Conservation (phyloP, 202 grass and related monocot genomes). For the Bolboschoenoplectus hybrid region DNA sequence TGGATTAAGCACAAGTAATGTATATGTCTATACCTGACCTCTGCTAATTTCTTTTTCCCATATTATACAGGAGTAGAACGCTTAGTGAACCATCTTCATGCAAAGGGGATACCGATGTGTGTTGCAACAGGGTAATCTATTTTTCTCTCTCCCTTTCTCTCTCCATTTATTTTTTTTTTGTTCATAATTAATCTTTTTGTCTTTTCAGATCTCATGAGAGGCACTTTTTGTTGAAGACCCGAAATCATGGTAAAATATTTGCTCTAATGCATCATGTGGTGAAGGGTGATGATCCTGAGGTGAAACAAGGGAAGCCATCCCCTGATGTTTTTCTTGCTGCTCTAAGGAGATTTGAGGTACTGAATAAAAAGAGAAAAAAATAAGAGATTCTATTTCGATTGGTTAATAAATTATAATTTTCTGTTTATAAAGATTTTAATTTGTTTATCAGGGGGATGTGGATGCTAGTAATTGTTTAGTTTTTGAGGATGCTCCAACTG, state of each 20-base stretch:
- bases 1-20: not conserved
- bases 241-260: slow-evolving; percentile 88
- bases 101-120: slow-evolving; percentile 71
- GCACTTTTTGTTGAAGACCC: slow-evolving; percentile 85
- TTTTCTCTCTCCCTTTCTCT: slow-evolving; percentile 21
- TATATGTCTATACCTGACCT: not conserved
- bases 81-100: slow-evolving; percentile 77
- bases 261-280: slow-evolving; percentile 82
- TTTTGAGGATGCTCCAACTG: slow-evolving; percentile 92
- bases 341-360: slow-evolving; percentile 76
- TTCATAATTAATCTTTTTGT: slow-evolving; percentile 23
- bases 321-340: slow-evolving; percentile 93
- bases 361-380: not conserved
- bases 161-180: slow-evolving; percentile 19
- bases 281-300: slow-evolving; percentile 86
- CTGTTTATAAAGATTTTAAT: slow-evolving; percentile 37
- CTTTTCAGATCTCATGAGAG: slow-evolving; percentile 71
- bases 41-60: slow-evolving; percentile 12
- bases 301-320: slow-evolving; percentile 88
- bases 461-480: slow-evolving; percentile 75
- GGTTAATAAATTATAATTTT: slow-evolving; percentile 23
- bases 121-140: slow-evolving; percentile 80
- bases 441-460: slow-evolving; percentile 55
- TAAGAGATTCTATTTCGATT: slow-evolving; percentile 1
- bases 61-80: slow-evolving; percentile 58